A percentile compares a stretch with the other conserved stretches of the same genome.
Conservation (phyloP, 169 alveolate species). For the Eimeria sp. region DNA sequence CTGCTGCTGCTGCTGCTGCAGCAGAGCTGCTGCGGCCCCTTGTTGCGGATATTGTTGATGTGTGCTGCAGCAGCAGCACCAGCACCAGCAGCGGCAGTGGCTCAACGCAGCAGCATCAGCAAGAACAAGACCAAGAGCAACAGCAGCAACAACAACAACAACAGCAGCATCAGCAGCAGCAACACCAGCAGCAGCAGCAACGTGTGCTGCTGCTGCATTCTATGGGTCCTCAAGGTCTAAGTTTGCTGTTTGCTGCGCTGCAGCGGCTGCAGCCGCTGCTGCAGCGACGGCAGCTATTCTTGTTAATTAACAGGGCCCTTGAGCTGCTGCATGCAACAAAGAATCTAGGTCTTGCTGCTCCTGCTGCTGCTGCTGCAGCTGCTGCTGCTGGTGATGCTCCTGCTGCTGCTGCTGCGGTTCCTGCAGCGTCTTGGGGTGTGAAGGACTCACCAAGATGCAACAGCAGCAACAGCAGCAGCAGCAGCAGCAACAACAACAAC, state of each 20-base stretch:
- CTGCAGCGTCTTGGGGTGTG: background rate
- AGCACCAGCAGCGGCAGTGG: background rate
- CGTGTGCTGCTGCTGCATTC: background rate
- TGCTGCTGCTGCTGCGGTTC: slow-evolving; percentile 1
- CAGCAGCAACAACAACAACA: background rate
- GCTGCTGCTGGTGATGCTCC: background rate
- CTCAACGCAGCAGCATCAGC: background rate
- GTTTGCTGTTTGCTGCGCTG: background rate
- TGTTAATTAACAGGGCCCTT: background rate
- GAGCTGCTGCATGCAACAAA: background rate
- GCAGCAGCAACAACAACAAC: background rate
- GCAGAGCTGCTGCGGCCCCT: background rate
- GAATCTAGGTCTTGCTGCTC: background rate
- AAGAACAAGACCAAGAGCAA: too few relatives aligned
- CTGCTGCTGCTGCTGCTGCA: background rate
- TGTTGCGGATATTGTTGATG: background rate
- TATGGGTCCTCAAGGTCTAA: slow-evolving; percentile 3
- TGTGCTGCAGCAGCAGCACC: slow-evolving; percentile 28
- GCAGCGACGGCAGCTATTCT: background rate
- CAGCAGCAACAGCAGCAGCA: slow-evolving; percentile 18
- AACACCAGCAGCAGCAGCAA: background rate
- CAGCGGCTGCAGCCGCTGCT: background rate
- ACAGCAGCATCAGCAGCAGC: background rate
- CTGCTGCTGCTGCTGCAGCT: background rate
- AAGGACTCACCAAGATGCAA: background rate